Evolutionary conservation across 805 yeast genomes (phyloP).

Genomic region (Wickerhamiella dianesei): DNA sequence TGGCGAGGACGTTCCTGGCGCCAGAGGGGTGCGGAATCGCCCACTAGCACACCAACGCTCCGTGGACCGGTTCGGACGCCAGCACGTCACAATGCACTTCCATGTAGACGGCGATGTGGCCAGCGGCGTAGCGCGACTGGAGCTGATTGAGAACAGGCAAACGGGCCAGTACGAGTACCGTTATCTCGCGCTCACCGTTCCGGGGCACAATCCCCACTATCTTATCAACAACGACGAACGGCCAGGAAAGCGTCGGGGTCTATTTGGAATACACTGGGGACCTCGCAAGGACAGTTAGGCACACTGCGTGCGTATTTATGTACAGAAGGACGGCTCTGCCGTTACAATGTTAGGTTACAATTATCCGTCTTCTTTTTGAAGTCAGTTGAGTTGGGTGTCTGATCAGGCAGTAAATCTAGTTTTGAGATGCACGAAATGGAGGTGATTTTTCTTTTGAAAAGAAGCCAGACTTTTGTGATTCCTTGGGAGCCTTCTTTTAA

Average conservation of each 20-base stretch:
- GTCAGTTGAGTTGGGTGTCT: no score
- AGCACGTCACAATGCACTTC: slow-evolving; percentile 71
- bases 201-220: slow-evolving; percentile 54
- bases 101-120: slow-evolving; percentile 61
- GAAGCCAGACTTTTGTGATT: no score
- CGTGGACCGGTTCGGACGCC: slow-evolving; percentile 61
- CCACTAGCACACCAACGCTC: slow-evolving; percentile 54
- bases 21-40: slow-evolving; percentile 78
- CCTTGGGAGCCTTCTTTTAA: no score
- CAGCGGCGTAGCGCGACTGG: slow-evolving; percentile 63
- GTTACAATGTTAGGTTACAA: not conserved
- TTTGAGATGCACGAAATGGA: no score
- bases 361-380: slow-evolving; percentile 1
- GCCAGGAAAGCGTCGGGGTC: slow-evolving; percentile 29
- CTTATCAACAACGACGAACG: slow-evolving; percentile 41
- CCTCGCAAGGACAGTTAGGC: slow-evolving; percentile 38
- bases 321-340: not conserved
- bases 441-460: no score
- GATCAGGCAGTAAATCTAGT: no score
- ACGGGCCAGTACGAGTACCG: slow-evolving; percentile 49
- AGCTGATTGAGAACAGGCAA: slow-evolving; percentile 44
- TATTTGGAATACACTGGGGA: slow-evolving; percentile 69
- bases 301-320: not conserved
- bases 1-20: slow-evolving; percentile 44
- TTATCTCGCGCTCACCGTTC: slow-evolving; percentile 62